phyloP scores from a whole-genome alignment of 305 asterid species.

The Vinca major region DNA sequence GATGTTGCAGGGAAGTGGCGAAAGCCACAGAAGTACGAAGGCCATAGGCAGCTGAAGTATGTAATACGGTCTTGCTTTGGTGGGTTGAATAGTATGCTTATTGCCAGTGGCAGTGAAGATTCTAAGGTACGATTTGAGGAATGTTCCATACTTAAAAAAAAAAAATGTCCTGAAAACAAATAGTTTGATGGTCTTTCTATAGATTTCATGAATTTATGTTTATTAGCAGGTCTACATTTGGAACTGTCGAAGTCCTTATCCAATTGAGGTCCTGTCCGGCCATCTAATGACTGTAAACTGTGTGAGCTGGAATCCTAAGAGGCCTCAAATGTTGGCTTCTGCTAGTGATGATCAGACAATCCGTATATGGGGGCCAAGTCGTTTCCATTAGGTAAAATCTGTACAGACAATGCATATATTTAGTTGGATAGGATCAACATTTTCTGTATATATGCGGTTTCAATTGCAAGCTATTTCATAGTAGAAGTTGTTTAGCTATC shows the following conservation, averaged over 20 bases:
- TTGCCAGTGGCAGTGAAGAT: slow-evolving; percentile 95
- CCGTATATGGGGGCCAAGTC: slow-evolving; percentile 82
- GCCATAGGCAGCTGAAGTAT: slow-evolving; percentile 71
- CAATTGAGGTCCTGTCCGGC: slow-evolving; percentile 68
- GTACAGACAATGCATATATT: no score
- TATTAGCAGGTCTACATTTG: slow-evolving; percentile 69
- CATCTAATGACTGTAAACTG: slow-evolving; percentile 76
- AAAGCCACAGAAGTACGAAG: slow-evolving; percentile 51
- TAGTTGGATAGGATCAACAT: background rate
- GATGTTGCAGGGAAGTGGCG: slow-evolving; percentile 44
- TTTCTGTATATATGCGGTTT: slow-evolving; percentile 7
- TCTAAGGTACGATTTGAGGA: slow-evolving; percentile 43
- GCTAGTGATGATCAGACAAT: slow-evolving; percentile 87
- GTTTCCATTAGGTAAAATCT: slow-evolving; percentile 14
- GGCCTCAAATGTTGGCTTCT: slow-evolving; percentile 71
- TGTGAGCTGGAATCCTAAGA: slow-evolving; percentile 81
- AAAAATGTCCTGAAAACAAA: no score
- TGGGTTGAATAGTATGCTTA: slow-evolving; percentile 58
- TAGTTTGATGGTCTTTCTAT: background rate
- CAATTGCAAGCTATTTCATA: background rate
- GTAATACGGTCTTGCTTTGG: slow-evolving; percentile 96
- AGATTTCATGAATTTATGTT: background rate
- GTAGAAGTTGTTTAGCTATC: background rate
- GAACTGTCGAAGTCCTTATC: slow-evolving; percentile 46
- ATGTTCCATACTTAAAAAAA: background rate